Conservation (phyloP, 257 asterid genomes). For the Nemophila menziesii region DNA sequence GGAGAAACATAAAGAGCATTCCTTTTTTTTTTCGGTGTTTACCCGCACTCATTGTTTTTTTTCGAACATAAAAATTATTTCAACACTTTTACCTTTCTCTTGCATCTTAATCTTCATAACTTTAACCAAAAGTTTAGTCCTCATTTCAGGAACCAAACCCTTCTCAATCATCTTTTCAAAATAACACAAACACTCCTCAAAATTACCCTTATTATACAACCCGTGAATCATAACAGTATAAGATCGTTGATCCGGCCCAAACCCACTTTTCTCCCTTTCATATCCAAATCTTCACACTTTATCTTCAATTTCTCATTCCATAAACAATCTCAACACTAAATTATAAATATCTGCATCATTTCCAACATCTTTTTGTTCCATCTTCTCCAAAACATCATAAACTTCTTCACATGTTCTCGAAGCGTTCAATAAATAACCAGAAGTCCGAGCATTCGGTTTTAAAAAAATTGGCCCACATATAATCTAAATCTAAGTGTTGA, state of each 20-base stretch:
- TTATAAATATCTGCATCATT: slow-evolving; percentile 41
- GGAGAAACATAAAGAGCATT: too few relatives aligned
- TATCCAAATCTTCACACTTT: slow-evolving; percentile 34
- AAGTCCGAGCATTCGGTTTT: slow-evolving; percentile 57
- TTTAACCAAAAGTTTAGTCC: slow-evolving; percentile 48
- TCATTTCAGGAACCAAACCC: slow-evolving; percentile 48
- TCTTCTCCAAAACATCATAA: slow-evolving; percentile 38
- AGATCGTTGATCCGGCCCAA: slow-evolving; percentile 63
- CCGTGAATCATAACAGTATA: slow-evolving; percentile 64
- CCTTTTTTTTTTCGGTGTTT: too few relatives aligned
- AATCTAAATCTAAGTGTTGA: too few relatives aligned
- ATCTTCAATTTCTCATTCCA: slow-evolving; percentile 45
- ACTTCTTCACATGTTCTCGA: slow-evolving; percentile 45
- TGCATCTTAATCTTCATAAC: slow-evolving; percentile 33
- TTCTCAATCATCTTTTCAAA: slow-evolving; percentile 47
- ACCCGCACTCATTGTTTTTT: too few relatives aligned
- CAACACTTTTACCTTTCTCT: too few relatives aligned
- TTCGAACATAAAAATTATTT: too few relatives aligned
- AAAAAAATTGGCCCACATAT: too few relatives aligned
- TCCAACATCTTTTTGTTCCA: slow-evolving; percentile 41
- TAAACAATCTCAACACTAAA: slow-evolving; percentile 55
- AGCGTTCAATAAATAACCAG: slow-evolving; percentile 32
- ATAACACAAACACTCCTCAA: slow-evolving; percentile 32
- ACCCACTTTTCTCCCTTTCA: slow-evolving; percentile 62
- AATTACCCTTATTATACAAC: slow-evolving; percentile 33